A percentile compares a stretch with the other conserved stretches of the same genome.
Conservation (phyloP, 2,329 filamentous ascomycete species). For the Colletotrichum sp. region DNA sequence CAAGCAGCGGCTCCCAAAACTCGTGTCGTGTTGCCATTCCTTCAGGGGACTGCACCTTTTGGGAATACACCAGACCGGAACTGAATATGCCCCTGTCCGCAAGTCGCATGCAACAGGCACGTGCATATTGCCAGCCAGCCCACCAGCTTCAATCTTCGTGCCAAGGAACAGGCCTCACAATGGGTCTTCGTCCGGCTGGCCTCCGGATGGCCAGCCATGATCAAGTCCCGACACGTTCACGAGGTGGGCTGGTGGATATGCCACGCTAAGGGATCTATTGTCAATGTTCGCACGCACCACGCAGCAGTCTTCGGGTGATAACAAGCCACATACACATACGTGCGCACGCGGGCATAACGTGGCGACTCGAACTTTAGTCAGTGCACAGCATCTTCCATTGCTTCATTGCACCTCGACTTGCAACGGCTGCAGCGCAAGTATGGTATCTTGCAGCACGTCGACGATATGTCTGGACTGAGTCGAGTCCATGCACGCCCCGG, state of each 20-base stretch:
- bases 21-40: neutral
- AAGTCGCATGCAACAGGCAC: neutral
- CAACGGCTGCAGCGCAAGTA: neutral
- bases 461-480: neutral
- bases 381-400: neutral
- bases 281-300: neutral
- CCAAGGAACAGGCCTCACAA: neutral
- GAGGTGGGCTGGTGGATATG: neutral
- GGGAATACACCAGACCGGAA: neutral
- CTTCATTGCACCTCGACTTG: neutral
- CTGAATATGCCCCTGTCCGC: neutral
- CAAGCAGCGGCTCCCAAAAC: neutral
- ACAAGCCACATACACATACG: neutral
- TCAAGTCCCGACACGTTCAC: neutral
- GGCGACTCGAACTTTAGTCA: neutral
- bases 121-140: neutral
- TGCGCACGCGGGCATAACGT: neutral
- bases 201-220: neutral
- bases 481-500: neutral
- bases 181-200: neutral
- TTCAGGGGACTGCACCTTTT: neutral
- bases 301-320: neutral
- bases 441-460: neutral
- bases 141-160: neutral
- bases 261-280: neutral